Base-by-base conservation (phyloP, 306 rosid species). In the Mimosa bimucronata region DNA sequence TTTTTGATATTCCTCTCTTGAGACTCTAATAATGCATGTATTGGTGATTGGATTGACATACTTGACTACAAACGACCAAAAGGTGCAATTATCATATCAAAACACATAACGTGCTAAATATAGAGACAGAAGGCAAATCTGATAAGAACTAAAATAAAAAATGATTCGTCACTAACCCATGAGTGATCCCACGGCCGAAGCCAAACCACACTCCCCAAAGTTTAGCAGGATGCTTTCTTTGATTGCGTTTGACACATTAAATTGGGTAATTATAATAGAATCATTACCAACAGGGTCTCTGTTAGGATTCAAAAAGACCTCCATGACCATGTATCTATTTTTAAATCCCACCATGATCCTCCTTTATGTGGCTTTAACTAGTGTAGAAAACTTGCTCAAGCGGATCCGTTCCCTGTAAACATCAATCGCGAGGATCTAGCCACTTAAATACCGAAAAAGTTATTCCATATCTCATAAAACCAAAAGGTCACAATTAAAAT, bases 191-290 rank as follows among this genome's bases (percentile, higher is more conserved):
- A 87, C 71, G 3, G 94, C 82, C 1, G 90, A 88, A 81, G 94
- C 96, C 80, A 92, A 85, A 83, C 98, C 99, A 78, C 98, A 91
- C 88, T 91, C 94, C 55, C 97, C 97, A 74, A 91, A 93, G 83
- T 93, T 93, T 25, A 87, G 81, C 58, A 90, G 90, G 75, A 90
- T 85, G 87, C 90, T 91, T 12, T 91, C 97, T 84, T 79, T 90
- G 62, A 93, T 85, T 38, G 92, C 94, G 69, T 88, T 93, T 0
- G 88, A 79, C 45, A 95, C 82, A 81, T 96, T 91, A 71, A 80
- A 85, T 55, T 84, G 84, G 41, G 97, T 93, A 80, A 95, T 57
- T 74, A 90, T 91, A 74, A 93, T 79, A 66, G 92, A 87, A 81
- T 89, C 88, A 31, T 86, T 81, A 11, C 77, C 85, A 3, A 18